Percentiles rank a stretch among this genome's conserved stretches.
Conservation (phyloP, 257 asterid species). For the Gardenia jasminoides region DNA sequence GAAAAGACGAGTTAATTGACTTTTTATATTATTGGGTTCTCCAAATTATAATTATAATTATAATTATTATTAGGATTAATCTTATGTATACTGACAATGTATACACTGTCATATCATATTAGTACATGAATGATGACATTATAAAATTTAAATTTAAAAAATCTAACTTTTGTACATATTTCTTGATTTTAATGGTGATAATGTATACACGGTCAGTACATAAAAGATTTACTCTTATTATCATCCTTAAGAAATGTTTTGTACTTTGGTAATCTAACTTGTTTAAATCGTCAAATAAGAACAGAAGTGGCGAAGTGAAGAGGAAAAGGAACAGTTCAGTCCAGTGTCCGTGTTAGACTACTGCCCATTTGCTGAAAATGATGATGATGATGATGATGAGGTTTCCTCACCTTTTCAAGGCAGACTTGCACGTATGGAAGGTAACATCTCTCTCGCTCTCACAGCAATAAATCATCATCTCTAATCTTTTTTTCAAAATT, state of each 20-base stretch:
- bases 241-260: background rate
- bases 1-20: too few relatives aligned
- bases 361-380: conserved; percentile 72
- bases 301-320: conserved; percentile 57
- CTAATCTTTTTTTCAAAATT: too few relatives aligned
- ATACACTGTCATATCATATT: too few relatives aligned
- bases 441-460: conserved; percentile 24
- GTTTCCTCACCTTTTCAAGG: conserved; percentile 67
- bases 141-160: too few relatives aligned
- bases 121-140: too few relatives aligned
- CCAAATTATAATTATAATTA: background rate
- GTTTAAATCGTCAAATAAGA: conserved; percentile 10
- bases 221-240: background rate
- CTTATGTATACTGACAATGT: too few relatives aligned
- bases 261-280: background rate
- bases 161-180: too few relatives aligned
- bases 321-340: conserved; percentile 79
- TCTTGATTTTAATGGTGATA: too few relatives aligned
- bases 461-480: too few relatives aligned
- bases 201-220: too few relatives aligned
- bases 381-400: conserved; percentile 74
- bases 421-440: conserved; percentile 51
- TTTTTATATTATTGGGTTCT: background rate
- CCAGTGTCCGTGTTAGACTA: conserved; percentile 81
- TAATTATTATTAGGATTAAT: background rate